Conservation (phyloP, 2,329 filamentous ascomycete genomes). For the Arthroderma sp. region DNA sequence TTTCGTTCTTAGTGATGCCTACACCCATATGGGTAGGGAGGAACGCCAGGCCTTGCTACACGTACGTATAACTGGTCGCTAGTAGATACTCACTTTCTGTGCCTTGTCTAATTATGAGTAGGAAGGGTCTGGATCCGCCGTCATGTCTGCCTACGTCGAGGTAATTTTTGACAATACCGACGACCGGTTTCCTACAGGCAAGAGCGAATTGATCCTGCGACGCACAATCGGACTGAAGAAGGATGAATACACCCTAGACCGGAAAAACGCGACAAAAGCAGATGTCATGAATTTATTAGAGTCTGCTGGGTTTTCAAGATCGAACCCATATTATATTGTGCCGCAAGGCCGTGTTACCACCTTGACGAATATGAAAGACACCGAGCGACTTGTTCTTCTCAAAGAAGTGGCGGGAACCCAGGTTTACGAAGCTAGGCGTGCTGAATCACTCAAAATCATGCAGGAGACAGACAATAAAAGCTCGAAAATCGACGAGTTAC, state of each 20-base stretch:
- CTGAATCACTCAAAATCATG: conserved; percentile 94
- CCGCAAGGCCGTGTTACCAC: conserved; percentile 92
- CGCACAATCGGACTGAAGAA: conserved; percentile 96
- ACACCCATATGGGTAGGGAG: conserved; percentile 88
- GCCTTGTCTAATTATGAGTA: conserved; percentile 22
- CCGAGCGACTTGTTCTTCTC: conserved; percentile 71
- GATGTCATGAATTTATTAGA: conserved; percentile 94
- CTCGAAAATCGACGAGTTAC: conserved; percentile 81
- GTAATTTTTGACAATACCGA: conserved; percentile 98
- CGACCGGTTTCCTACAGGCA: conserved; percentile 85
- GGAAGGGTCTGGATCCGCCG: conserved; percentile 92
- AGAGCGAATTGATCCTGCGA: conserved; percentile 77
- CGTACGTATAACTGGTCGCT: conserved; percentile 24
- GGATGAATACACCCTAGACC: conserved; percentile 94
- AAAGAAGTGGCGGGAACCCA: conserved; percentile 98
- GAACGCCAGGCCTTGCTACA: conserved; percentile 94
- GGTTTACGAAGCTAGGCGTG: conserved; percentile 82
- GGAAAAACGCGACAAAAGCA: conserved; percentile 86
- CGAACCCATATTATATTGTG: conserved; percentile 98
- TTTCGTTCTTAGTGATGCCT: conserved; percentile 95
- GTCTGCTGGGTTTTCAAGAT: conserved; percentile 89
- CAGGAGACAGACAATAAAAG: conserved; percentile 90
- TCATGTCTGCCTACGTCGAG: conserved; percentile 99
- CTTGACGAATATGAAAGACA: conserved; percentile 97
- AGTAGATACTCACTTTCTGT: background rate